phyloP scores from a whole-genome alignment of 495 filamentous ascomycete species.

The Neurospora sp. region DNA sequence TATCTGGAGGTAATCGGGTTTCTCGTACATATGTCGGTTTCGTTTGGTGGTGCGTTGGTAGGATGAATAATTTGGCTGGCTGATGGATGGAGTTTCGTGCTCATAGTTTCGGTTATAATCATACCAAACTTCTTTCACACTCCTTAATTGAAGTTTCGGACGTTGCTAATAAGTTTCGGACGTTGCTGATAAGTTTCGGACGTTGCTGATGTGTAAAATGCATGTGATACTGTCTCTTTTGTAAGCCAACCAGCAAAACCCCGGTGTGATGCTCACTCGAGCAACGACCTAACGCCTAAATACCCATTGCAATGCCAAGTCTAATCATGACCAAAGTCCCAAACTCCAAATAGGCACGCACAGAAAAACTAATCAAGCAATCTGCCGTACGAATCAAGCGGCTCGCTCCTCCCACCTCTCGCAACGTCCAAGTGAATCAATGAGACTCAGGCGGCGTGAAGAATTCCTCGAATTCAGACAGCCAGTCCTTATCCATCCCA shows the following conservation, averaged over 20 bases:
- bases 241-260: background rate
- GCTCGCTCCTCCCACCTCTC: background rate
- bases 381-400: background rate
- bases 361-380: background rate
- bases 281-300: background rate
- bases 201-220: background rate
- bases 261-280: background rate
- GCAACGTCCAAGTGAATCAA: background rate
- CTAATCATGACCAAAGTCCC: background rate
- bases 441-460: background rate
- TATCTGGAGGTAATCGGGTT: background rate
- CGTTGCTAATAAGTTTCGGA: too few relatives aligned
- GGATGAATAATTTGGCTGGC: background rate
- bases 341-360: background rate
- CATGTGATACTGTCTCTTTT: background rate
- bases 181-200: rapidly evolving
- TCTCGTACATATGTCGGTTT: background rate
- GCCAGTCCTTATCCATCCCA: background rate
- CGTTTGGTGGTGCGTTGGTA: background rate
- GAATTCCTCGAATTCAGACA: background rate
- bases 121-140: background rate
- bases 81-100: background rate
- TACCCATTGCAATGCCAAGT: background rate
- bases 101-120: background rate
- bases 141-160: background rate